Conservation (phyloP, 179 eudicot genomes). For the Actinidia polygama region DNA sequence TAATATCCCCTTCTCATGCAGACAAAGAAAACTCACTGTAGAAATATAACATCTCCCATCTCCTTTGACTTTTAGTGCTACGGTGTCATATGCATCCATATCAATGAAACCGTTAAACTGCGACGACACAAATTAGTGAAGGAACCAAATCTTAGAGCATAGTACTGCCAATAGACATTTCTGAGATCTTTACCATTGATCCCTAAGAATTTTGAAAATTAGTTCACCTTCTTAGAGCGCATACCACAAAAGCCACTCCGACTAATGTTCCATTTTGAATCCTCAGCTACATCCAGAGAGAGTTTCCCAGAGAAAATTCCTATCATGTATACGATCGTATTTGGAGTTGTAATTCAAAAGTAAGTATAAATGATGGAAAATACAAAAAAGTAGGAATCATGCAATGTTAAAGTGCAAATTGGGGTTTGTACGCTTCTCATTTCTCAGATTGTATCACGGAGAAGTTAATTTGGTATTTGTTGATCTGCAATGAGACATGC, state of each 20-base stretch:
- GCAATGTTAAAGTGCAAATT: background rate
- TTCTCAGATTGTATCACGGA: background rate
- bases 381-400: background rate
- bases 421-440: slow-evolving; percentile 1
- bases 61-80: slow-evolving; percentile 87
- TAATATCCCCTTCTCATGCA: background rate
- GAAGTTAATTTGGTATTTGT: background rate
- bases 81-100: slow-evolving; percentile 86
- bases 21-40: slow-evolving; percentile 56
- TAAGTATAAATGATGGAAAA: background rate
- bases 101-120: slow-evolving; percentile 98
- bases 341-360: slow-evolving; percentile 1
- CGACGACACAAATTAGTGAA: slow-evolving; percentile 19
- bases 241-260: slow-evolving; percentile 99
- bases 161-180: background rate
- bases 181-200: background rate
- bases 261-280: slow-evolving; percentile 79
- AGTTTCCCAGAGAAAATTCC: slow-evolving; percentile 91
- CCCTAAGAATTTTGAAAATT: background rate
- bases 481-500: background rate
- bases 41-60: slow-evolving; percentile 99
- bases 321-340: slow-evolving; percentile 21
- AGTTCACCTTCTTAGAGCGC: slow-evolving; percentile 94
- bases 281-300: slow-evolving; percentile 77
- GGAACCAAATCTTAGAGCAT: background rate